Percentiles rank a stretch among this genome's conserved stretches.
Conservation (phyloP, 2,329 filamentous ascomycete genomes). For the Paramyrothecium roridum region DNA sequence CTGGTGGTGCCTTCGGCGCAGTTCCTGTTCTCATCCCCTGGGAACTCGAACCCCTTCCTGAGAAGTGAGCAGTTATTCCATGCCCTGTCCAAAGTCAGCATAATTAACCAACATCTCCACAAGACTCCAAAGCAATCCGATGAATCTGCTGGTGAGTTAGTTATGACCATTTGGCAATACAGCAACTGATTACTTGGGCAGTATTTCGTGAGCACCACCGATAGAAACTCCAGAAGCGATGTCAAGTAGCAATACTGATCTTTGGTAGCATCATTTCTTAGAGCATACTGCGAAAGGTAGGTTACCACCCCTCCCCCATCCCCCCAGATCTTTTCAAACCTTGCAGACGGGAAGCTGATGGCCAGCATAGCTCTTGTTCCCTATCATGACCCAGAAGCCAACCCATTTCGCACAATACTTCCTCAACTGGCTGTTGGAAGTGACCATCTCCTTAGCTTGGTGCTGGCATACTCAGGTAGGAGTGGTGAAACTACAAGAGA, state of each 20-base stretch:
- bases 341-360: slow-evolving; percentile 20
- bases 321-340: too few relatives aligned
- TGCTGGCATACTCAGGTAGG: slow-evolving; percentile 69
- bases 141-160: slow-evolving; percentile 64
- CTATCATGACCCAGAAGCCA: slow-evolving; percentile 49
- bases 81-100: too few relatives aligned
- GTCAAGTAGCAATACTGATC: neutral
- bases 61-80: slow-evolving; percentile 26
- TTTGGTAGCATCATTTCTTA: slow-evolving; percentile 56
- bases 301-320: slow-evolving; percentile 22
- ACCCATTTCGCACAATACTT: slow-evolving; percentile 47
- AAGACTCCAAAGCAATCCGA: slow-evolving; percentile 57
- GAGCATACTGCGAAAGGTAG: slow-evolving; percentile 73
- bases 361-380: slow-evolving; percentile 42
- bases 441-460: slow-evolving; percentile 69
- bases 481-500: neutral
- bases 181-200: slow-evolving; percentile 20
- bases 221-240: neutral
- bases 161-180: neutral
- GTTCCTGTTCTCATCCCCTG: slow-evolving; percentile 49
- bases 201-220: slow-evolving; percentile 42
- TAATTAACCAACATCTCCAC: neutral
- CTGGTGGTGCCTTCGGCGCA: neutral
- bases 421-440: slow-evolving; percentile 64
- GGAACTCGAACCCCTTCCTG: slow-evolving; percentile 44